Evolutionary conservation across 202 grass and related monocot genomes (phyloP).

Genomic region (Schoenoplectus tabernaemontani): DNA sequence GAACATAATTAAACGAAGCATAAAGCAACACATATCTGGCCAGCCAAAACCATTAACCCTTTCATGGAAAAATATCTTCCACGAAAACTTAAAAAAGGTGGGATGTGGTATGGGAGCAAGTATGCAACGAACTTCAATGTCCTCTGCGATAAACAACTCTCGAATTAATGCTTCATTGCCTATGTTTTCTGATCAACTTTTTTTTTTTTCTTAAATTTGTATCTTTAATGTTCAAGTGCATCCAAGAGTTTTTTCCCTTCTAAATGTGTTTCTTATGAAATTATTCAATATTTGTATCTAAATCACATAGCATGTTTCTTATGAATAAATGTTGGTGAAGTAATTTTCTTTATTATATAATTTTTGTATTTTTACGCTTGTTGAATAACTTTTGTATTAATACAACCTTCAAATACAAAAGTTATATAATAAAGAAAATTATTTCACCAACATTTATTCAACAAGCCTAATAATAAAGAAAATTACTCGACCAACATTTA

Average conservation of each 20-base stretch:
- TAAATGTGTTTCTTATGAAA: neutral
- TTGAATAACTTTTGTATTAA: neutral
- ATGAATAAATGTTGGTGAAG: too few relatives aligned
- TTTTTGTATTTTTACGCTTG: too few relatives aligned
- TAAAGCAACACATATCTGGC: slow-evolving; percentile 11
- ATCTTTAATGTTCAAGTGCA: neutral
- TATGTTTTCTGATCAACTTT: neutral
- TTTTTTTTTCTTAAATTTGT: too few relatives aligned
- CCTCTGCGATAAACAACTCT: neutral
- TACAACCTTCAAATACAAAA: too few relatives aligned
- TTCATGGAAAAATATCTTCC: slow-evolving; percentile 12
- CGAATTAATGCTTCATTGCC: neutral
- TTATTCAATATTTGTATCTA: neutral
- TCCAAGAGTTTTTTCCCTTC: neutral
- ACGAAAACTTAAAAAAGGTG: slow-evolving; percentile 11
- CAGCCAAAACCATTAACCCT: neutral
- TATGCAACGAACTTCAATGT: neutral
- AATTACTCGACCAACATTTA: too few relatives aligned
- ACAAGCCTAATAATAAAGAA: too few relatives aligned
- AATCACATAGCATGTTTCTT: too few relatives aligned
- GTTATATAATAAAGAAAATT: too few relatives aligned
- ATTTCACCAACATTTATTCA: too few relatives aligned
- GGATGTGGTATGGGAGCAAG: neutral
- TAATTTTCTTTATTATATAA: too few relatives aligned
- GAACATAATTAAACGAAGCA: neutral